Percentiles rank a stretch among this genome's conserved stretches.
phyloP scores from a whole-genome alignment of 2,329 filamentous ascomycete species.

The Blumeriella jaapii region DNA sequence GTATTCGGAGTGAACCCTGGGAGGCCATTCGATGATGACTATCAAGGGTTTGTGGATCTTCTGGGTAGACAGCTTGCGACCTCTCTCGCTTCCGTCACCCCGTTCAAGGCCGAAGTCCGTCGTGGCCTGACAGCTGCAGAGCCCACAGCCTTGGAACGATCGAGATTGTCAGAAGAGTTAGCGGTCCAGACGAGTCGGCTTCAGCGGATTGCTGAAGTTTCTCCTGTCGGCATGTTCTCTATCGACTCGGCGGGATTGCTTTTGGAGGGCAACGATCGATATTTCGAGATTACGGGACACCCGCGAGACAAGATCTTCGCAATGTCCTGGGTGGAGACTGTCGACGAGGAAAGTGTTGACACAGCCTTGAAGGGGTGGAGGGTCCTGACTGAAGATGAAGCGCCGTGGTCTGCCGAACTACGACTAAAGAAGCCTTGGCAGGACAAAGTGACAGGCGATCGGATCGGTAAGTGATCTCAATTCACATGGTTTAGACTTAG shows the following conservation, averaged over 20 bases:
- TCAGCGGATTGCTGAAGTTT: conserved; percentile 74
- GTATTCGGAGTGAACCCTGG: conserved; percentile 70
- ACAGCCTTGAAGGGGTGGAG: conserved; percentile 50
- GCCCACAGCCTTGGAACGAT: conserved; percentile 63
- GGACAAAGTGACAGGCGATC: conserved; percentile 43
- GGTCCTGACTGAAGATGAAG: conserved; percentile 47
- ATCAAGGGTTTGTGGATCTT: conserved; percentile 64
- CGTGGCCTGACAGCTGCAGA: conserved; percentile 62
- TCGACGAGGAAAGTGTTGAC: conserved; percentile 53
- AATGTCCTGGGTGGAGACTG: conserved; percentile 61
- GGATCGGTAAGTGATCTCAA: conserved; percentile 62
- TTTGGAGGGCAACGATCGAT: conserved; percentile 73
- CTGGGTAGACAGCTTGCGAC: conserved; percentile 67
- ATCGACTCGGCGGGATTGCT: conserved; percentile 60
- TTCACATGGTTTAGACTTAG: no score
- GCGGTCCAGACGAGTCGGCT: conserved; percentile 60
- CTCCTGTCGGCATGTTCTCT: conserved; percentile 77
- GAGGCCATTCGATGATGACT: conserved; percentile 70
- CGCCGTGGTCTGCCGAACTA: conserved; percentile 59
- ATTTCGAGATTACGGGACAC: conserved; percentile 56
- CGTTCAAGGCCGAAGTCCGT: conserved; percentile 75
- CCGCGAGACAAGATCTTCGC: conserved; percentile 45
- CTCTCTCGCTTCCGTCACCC: conserved; percentile 67
- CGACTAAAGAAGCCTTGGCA: conserved; percentile 60
- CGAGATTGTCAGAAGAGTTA: conserved; percentile 66